phyloP scores from a whole-genome alignment of 257 asterid species.

The Echites panduratus region DNA sequence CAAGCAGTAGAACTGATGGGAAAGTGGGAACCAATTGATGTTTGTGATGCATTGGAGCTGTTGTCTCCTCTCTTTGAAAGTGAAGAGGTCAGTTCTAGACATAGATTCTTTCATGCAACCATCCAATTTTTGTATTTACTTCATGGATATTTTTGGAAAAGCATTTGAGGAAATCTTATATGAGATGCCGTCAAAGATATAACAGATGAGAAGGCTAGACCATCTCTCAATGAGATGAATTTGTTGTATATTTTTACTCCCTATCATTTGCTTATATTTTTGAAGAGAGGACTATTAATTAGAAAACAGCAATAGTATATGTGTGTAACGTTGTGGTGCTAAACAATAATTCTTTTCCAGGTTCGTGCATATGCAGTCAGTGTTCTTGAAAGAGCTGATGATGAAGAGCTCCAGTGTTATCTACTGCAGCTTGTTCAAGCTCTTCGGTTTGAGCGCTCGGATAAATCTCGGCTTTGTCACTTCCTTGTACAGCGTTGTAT shows the following conservation, averaged over 20 bases:
- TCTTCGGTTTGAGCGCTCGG: slow-evolving; percentile 95
- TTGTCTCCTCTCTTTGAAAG: slow-evolving; percentile 96
- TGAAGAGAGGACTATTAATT: not conserved
- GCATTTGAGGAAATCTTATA: too few species aligned
- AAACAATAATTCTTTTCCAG: slow-evolving; percentile 30
- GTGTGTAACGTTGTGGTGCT: slow-evolving; percentile 5
- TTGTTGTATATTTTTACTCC: not conserved
- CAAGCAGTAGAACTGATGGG: slow-evolving; percentile 94
- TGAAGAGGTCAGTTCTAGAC: slow-evolving; percentile 68
- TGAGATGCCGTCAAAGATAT: too few species aligned
- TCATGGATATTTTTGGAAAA: not conserved
- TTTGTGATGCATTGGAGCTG: slow-evolving; percentile 94
- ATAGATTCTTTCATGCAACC: slow-evolving; percentile 14
- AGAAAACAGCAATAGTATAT: not conserved
- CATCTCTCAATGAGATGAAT: not conserved
- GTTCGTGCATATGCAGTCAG: slow-evolving; percentile 97
- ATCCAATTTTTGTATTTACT: not conserved
- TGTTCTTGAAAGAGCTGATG: slow-evolving; percentile 96
- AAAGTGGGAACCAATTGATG: slow-evolving; percentile 95
- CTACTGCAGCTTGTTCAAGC: slow-evolving; percentile 99
- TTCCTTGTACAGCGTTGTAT: slow-evolving; percentile 96
- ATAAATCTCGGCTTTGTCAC: slow-evolving; percentile 83
- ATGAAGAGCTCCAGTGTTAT: slow-evolving; percentile 98
- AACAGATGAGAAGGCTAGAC: slow-evolving; percentile 3
- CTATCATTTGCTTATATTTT: not conserved